A percentile compares a stretch with the other conserved stretches of the same genome.
phyloP scores from a whole-genome alignment of 192 early-diverging fungal genomes.

The Mortierella hygrophila region DNA sequence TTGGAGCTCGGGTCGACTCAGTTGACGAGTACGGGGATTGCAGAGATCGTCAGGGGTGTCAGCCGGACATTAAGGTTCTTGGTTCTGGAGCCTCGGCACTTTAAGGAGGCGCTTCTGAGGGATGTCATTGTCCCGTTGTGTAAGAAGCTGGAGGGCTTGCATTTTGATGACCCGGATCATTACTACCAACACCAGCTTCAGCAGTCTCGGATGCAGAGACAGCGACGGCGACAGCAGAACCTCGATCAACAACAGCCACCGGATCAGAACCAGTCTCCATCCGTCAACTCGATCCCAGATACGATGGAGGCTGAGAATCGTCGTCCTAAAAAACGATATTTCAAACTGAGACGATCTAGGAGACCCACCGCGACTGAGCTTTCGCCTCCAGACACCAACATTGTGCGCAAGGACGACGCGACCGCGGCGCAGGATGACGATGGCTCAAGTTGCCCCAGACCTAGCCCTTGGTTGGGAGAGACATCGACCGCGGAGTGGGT shows the following conservation, averaged over 20 bases:
- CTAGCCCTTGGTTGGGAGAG: conserved; percentile 47
- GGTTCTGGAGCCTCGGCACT: conserved; percentile 37
- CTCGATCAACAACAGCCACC: conserved; percentile 1
- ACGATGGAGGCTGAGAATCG: neutral
- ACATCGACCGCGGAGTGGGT: conserved; percentile 38
- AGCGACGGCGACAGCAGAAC: neutral
- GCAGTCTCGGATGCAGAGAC: conserved; percentile 1
- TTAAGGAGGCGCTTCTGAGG: conserved; percentile 33
- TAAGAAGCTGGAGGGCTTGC: conserved; percentile 21
- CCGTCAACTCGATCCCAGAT: neutral
- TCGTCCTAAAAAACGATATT: neutral
- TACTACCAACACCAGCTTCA: conserved; percentile 7
- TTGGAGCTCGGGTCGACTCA: conserved; percentile 34
- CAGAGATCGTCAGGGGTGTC: conserved; percentile 27
- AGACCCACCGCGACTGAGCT: neutral
- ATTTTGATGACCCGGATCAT: conserved; percentile 28
- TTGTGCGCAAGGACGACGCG: neutral
- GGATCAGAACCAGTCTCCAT: neutral
- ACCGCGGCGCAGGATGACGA: neutral
- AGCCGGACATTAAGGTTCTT: conserved; percentile 18
- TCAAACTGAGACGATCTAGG: neutral
- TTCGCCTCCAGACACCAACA: neutral
- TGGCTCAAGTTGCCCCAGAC: neutral
- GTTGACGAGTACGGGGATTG: conserved; percentile 23
- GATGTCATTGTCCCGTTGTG: conserved; percentile 23